Evolutionary conservation across 208 protist genomes (phyloP), one percentile per base, ranked within the genome.

Genomic region (Wallacemonas sp.): DNA sequence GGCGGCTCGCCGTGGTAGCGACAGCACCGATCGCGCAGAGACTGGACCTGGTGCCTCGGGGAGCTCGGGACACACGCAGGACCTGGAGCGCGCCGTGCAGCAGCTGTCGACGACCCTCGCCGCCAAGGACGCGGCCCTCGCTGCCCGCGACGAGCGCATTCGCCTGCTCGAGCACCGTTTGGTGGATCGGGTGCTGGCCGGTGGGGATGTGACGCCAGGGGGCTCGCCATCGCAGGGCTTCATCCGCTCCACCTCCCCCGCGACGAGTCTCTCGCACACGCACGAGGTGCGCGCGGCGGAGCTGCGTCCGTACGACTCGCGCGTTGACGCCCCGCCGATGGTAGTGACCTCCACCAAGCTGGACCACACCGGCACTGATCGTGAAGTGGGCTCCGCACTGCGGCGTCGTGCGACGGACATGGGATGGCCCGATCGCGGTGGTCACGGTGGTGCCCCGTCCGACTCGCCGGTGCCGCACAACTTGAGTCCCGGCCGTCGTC

Each of bases 81-180:
- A 76, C 26, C 78, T 92, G 22, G 80, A 92, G 57, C 33, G 57
- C 20, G 72, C 74, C 0, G 67, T 92, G 18, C 46, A 54, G 18
- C 68, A 87, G 46, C 72, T 87, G 39, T 50, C 67, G 5, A 59
- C 54, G 14, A 52, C 64, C 31, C 59, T 92, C 18, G 79, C 86
- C 57, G 61, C 67, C 32, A 76, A 75, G 50, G 62, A 75, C 29
- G 66, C 29, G 4, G 83, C 89, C 44, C 41, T 91, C 28, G 75
- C 74, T 25, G 57, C 48, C 7, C 82, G 89, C 32, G 82, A 93
- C 25, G 81, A 89, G 64, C 81, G 89, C n/a, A 85, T 93, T 61
- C 86, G 86, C 1, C 75, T 91, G 67, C 73, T 95, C 22, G 84
- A 95, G 46, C 77, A 87, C 63, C 87, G 81, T n/a, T 79, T 95